Conservation (phyloP, 1,139 yeast species). For the Protomyces inundatus region DNA sequence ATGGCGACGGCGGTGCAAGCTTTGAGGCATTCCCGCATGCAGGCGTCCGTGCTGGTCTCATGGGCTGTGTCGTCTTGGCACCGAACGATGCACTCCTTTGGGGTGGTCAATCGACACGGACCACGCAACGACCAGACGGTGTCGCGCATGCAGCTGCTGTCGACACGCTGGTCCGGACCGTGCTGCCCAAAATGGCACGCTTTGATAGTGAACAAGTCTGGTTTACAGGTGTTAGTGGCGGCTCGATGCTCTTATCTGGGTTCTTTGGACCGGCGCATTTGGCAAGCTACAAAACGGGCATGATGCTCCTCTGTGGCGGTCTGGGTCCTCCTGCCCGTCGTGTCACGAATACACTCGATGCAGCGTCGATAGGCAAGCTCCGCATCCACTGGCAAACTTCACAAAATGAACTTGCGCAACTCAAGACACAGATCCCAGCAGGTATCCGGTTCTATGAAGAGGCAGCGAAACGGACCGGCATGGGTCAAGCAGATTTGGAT, state of each 20-base stretch:
- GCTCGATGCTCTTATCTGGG: slow-evolving; percentile 9
- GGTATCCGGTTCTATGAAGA: slow-evolving; percentile 12
- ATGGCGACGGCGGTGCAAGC: slow-evolving; percentile 19
- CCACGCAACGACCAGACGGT: slow-evolving; percentile 12
- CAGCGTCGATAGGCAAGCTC: neutral
- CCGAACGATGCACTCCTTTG: slow-evolving; percentile 20
- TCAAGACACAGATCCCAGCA: slow-evolving; percentile 12
- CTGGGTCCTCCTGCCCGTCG: slow-evolving; percentile 13
- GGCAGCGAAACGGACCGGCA: slow-evolving; percentile 5
- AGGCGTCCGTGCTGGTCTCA: slow-evolving; percentile 9
- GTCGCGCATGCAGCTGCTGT: slow-evolving; percentile 19
- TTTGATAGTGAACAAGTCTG: slow-evolving; percentile 6
- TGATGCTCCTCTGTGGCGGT: slow-evolving; percentile 22
- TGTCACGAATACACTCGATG: slow-evolving; percentile 9
- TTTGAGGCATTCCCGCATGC: slow-evolving; percentile 14
- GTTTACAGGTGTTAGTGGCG: slow-evolving; percentile 21
- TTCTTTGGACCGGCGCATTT: slow-evolving; percentile 11
- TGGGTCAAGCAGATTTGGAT: neutral
- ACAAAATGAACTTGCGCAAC: slow-evolving; percentile 10
- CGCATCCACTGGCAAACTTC: slow-evolving; percentile 17
- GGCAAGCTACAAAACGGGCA: slow-evolving; percentile 19
- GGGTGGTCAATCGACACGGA: slow-evolving; percentile 20
- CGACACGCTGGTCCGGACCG: slow-evolving; percentile 8
- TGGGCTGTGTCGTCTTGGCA: slow-evolving; percentile 17
- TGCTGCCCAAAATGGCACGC: neutral